These are phyloP conservation scores for Quillaja saponaria DNA, from an alignment of 306 rosid genomes.

Conservation along the genomic window DNA sequence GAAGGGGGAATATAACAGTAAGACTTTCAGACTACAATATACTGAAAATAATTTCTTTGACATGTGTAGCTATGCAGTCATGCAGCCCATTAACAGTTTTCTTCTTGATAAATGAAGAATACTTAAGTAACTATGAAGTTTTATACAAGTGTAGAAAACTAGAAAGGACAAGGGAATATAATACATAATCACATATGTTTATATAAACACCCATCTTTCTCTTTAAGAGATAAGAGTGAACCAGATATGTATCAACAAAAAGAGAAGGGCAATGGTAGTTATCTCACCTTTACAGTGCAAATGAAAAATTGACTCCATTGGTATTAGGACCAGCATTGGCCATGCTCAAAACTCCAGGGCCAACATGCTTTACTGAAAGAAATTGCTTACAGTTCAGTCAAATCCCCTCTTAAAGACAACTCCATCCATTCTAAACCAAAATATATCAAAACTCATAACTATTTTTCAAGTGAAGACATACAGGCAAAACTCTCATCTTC, in stretches of 20 bases:
- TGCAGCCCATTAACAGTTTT: too few relatives aligned
- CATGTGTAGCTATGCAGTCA: too few relatives aligned
- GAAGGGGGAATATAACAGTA: too few relatives aligned
- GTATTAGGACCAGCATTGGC: constrained; percentile 92
- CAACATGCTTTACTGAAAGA: constrained; percentile 84
- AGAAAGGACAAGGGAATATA: too few relatives aligned
- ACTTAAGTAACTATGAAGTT: too few relatives aligned
- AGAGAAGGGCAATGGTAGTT: constrained; percentile 10
- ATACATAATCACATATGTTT: too few relatives aligned
- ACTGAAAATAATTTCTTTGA: too few relatives aligned
- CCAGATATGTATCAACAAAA: constrained; percentile 2
- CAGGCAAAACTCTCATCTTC: constrained; percentile 77
- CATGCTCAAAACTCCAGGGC: constrained; percentile 96
- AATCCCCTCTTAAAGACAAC: constrained; percentile 2
- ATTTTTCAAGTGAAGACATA: constrained; percentile 42
- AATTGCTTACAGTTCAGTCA: constrained; percentile 18
- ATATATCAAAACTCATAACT: constrained; percentile 8
- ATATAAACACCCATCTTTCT: neutral
- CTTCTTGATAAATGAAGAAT: too few relatives aligned
- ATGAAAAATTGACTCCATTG: constrained; percentile 94
- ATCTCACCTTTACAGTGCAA: constrained; percentile 78
- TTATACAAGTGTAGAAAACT: too few relatives aligned
- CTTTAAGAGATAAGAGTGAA: constrained; percentile 16
- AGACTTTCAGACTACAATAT: too few relatives aligned
- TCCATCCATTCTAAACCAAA: constrained; percentile 1